phyloP scores from a whole-genome alignment of 73 alveolate species.

The Uronychia binucleata region DNA sequence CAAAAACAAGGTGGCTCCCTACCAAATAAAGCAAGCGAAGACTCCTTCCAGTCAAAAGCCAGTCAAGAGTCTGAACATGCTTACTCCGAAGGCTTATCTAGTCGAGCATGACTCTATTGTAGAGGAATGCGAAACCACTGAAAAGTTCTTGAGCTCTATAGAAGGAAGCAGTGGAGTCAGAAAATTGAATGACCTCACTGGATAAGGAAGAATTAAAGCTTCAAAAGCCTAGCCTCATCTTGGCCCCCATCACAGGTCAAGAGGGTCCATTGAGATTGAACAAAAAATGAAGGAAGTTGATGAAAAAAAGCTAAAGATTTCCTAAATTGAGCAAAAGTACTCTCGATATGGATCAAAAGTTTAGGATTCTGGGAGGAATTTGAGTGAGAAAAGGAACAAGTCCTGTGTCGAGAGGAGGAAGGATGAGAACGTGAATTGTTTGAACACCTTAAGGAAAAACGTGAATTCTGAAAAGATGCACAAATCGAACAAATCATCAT shows the following conservation, averaged over 20 bases:
- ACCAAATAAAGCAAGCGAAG: not conserved
- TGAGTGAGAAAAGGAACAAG: not conserved
- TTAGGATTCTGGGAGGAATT: too few species aligned
- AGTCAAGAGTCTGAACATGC: not conserved
- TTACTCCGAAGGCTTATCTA: slow-evolving; percentile 6
- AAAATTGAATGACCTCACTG: not conserved
- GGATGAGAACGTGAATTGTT: too few species aligned
- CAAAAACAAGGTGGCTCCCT: too few species aligned
- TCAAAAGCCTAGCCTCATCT: not conserved
- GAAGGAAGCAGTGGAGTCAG: not conserved
- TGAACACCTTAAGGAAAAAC: too few species aligned
- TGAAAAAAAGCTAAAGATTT: not conserved
- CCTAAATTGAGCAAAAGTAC: not conserved
- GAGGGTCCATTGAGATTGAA: not conserved
- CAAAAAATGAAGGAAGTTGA: slow-evolving; percentile 1
- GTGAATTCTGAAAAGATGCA: too few species aligned
- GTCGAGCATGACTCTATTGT: slow-evolving; percentile 5
- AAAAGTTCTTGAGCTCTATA: not conserved
- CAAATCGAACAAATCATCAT: too few species aligned
- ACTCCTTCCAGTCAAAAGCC: not conserved
- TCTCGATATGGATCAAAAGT: too few species aligned
- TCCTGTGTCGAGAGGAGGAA: not conserved
- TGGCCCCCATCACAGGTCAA: not conserved
- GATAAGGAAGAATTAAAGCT: not conserved
- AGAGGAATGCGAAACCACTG: slow-evolving; percentile 2